Percentiles rank a stretch among this genome's conserved stretches.
These are phyloP conservation scores for Aureoboletus auriporus DNA, from an alignment of 768 basidiomycete species.

Conservation along the genomic window DNA sequence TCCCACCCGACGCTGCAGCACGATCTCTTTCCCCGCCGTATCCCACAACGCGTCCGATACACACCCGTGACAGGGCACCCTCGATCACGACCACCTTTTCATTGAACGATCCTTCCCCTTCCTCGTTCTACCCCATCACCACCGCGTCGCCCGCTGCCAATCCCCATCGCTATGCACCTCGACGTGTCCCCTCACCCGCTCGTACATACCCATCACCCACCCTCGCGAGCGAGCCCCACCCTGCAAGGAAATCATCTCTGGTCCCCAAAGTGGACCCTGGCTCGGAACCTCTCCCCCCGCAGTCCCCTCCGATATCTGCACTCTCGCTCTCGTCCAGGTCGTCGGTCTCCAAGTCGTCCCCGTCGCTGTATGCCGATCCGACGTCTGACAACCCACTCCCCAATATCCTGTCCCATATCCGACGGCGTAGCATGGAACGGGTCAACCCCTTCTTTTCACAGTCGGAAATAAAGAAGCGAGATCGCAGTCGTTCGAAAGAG, in stretches of 20 bases:
- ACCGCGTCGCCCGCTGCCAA: constrained; percentile 53
- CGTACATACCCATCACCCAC: constrained; percentile 28
- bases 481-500: constrained; percentile 22
- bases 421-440: constrained; percentile 31
- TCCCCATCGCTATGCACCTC: constrained; percentile 48
- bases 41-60: constrained; percentile 29
- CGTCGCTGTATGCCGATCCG: constrained; percentile 37
- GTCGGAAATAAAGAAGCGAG: constrained; percentile 11
- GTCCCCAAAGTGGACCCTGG: constrained; percentile 48
- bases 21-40: constrained; percentile 33
- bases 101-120: constrained; percentile 23
- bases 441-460: constrained; percentile 14
- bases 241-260: constrained; percentile 11
- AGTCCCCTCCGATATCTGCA: constrained; percentile 68
- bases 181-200: constrained; percentile 33
- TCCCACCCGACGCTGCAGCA: constrained; percentile 32
- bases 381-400: constrained; percentile 35
- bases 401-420: constrained; percentile 42
- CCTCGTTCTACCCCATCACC: constrained; percentile 53
- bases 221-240: constrained; percentile 21
- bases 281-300: constrained; percentile 57
- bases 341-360: constrained; percentile 54
- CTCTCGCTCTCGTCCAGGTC: constrained; percentile 79
- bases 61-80: constrained; percentile 23
- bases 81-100: constrained; percentile 28